A percentile compares a stretch with the other conserved stretches of the same genome.
Conservation (phyloP, 1,139 yeast species). For the Taphrina populina region DNA sequence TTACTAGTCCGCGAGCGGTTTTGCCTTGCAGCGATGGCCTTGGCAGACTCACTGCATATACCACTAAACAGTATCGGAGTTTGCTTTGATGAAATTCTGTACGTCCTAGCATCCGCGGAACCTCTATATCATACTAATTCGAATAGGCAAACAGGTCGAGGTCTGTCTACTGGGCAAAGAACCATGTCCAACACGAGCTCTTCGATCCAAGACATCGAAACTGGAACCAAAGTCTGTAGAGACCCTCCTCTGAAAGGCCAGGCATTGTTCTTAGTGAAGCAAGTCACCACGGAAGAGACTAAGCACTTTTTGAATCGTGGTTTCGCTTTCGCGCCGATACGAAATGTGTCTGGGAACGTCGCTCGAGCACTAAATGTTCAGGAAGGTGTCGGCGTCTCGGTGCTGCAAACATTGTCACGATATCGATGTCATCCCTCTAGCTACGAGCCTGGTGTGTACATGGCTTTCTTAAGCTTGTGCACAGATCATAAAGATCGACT, state of each 20-base stretch:
- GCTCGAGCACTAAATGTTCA: conserved; percentile 18
- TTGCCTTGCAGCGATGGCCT: conserved; percentile 23
- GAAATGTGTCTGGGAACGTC: not conserved
- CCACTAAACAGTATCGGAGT: conserved; percentile 21
- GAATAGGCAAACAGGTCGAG: not conserved
- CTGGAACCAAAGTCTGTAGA: not conserved
- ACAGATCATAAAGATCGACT: too few species aligned
- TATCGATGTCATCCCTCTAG: not conserved
- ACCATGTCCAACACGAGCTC: not conserved
- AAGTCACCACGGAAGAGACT: not conserved
- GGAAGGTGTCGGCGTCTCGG: not conserved
- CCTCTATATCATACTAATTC: not conserved
- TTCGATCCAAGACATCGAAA: not conserved
- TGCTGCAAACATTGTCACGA: conserved; percentile 10
- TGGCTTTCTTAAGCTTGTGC: too few species aligned
- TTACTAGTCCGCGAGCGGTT: conserved; percentile 24
- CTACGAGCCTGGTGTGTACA: conserved; percentile 27
- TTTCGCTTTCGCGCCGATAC: conserved; percentile 25
- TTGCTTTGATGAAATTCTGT: conserved; percentile 21
- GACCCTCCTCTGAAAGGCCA: conserved; percentile 18
- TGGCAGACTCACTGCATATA: conserved; percentile 21
- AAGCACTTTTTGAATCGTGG: conserved; percentile 8
- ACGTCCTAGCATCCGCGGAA: conserved; percentile 1
- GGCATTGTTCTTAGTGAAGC: conserved; percentile 27
- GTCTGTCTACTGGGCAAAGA: not conserved